Percentiles rank a stretch among this genome's conserved stretches.
These are phyloP conservation scores for Aplosporella prunicola DNA, from an alignment of 2,329 filamentous ascomycete genomes.

Conservation along the genomic window DNA sequence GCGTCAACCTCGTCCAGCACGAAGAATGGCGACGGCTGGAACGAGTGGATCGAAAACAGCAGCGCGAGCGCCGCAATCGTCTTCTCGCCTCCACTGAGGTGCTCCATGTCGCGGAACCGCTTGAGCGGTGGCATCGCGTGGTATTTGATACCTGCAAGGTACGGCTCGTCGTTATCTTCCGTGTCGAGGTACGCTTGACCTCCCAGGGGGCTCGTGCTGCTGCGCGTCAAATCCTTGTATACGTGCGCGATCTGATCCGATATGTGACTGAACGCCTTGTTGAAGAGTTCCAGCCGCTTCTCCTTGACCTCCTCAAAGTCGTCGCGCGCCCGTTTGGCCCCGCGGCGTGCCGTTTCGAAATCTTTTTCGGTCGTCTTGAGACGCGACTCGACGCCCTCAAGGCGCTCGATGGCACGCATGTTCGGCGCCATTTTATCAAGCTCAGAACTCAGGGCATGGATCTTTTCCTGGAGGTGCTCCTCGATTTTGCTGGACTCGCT, in stretches of 20 bases:
- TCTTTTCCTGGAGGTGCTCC: conserved; percentile 65
- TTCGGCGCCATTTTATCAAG: conserved; percentile 95
- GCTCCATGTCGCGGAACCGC: conserved; percentile 98
- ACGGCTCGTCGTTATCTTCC: conserved; percentile 93
- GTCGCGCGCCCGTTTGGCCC: conserved; percentile 67
- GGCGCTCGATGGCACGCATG: conserved; percentile 86
- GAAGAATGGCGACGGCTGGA: conserved; percentile 93
- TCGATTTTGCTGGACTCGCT: conserved; percentile 63
- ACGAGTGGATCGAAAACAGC: conserved; percentile 92
- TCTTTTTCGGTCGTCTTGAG: conserved; percentile 79
- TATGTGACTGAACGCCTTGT: conserved; percentile 90
- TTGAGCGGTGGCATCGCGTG: conserved; percentile 98
- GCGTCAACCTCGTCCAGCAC: conserved; percentile 97
- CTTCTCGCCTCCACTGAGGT: conserved; percentile 93
- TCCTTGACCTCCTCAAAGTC: conserved; percentile 75
- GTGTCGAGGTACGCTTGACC: conserved; percentile 83
- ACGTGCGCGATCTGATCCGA: conserved; percentile 88
- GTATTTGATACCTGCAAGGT: conserved; percentile 92
- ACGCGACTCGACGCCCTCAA: conserved; percentile 75
- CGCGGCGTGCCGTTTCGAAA: conserved; percentile 72
- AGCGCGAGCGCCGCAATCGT: conserved; percentile 97
- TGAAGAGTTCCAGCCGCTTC: conserved; percentile 81
- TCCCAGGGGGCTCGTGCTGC: conserved; percentile 83
- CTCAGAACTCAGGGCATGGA: conserved; percentile 63
- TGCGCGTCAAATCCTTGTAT: conserved; percentile 90